These are phyloP conservation scores for Ophiostoma pallidulum DNA, from an alignment of 2,329 filamentous ascomycete genomes.

Conservation along the genomic window DNA sequence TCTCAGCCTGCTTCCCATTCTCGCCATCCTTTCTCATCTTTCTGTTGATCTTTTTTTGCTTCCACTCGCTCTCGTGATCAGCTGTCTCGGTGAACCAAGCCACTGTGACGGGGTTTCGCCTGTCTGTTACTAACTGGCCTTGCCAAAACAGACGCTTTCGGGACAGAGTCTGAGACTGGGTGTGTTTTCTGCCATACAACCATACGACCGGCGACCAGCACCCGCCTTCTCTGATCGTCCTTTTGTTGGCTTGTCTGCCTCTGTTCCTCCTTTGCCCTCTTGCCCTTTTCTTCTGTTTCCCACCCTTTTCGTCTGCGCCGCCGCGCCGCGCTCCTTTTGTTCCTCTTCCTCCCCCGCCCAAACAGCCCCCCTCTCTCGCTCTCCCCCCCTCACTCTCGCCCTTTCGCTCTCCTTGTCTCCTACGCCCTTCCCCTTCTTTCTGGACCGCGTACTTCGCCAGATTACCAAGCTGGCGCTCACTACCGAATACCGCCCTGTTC, in stretches of 20 bases:
- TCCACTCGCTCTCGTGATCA: no score
- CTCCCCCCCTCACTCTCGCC: no score
- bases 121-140: neutral
- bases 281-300: neutral
- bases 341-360: no score
- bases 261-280: neutral
- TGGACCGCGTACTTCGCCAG: neutral
- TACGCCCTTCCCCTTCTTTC: neutral
- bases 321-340: no score
- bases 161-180: neutral
- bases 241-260: no score
- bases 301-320: no score
- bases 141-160: neutral
- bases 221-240: no score
- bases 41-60: neutral
- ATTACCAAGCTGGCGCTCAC: slow-evolving; percentile 16
- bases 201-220: no score
- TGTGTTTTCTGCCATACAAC: neutral
- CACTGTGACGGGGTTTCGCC: neutral
- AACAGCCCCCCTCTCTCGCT: no score
- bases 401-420: neutral
- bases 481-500: slow-evolving; percentile 7
- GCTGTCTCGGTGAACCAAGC: neutral
- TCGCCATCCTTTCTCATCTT: neutral
- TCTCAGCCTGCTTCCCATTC: neutral